A percentile compares a stretch with the other conserved stretches of the same genome.
Evolutionary conservation across 2,329 filamentous ascomycete species (phyloP).

Genomic region (Cladosporium phlei): DNA sequence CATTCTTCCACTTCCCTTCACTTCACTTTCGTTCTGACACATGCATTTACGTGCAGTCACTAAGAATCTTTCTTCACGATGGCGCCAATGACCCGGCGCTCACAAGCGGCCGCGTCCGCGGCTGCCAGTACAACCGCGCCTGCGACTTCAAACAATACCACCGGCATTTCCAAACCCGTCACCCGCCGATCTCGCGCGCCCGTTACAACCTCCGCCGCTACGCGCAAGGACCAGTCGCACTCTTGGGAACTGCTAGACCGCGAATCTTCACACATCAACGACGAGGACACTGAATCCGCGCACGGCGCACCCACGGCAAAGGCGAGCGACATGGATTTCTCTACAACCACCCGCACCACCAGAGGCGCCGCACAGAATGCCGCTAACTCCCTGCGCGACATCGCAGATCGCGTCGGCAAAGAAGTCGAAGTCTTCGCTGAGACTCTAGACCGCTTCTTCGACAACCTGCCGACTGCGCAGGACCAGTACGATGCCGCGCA

Average conservation of each 20-base stretch:
- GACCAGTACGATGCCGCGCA: conserved; percentile 56
- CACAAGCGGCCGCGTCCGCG: conserved; percentile 12
- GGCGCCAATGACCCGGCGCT: conserved; percentile 17
- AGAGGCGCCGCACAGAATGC: conserved; percentile 24
- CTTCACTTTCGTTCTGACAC: conserved; percentile 7
- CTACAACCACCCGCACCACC: conserved; percentile 23
- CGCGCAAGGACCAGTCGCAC: conserved; percentile 7
- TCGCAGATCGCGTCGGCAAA: conserved; percentile 65
- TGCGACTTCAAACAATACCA: conserved; percentile 4
- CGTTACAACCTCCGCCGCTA: background rate
- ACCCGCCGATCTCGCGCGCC: conserved; percentile 6
- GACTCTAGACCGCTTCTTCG: conserved; percentile 67
- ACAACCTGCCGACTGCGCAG: conserved; percentile 43
- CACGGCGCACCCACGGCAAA: conserved; percentile 8
- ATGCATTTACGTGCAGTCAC: conserved; percentile 1
- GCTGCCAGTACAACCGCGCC: background rate
- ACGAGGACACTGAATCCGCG: conserved; percentile 3
- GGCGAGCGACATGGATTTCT: conserved; percentile 14
- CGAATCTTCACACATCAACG: background rate
- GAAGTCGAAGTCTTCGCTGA: conserved; percentile 87
- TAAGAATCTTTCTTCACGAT: too few species aligned
- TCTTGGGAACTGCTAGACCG: conserved; percentile 17
- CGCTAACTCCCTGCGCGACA: conserved; percentile 47
- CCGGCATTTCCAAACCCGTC: conserved; percentile 6
- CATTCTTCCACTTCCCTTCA: conserved; percentile 8